Conservation (phyloP, 257 asterid species). For the Fraxinus quadrangulata region DNA sequence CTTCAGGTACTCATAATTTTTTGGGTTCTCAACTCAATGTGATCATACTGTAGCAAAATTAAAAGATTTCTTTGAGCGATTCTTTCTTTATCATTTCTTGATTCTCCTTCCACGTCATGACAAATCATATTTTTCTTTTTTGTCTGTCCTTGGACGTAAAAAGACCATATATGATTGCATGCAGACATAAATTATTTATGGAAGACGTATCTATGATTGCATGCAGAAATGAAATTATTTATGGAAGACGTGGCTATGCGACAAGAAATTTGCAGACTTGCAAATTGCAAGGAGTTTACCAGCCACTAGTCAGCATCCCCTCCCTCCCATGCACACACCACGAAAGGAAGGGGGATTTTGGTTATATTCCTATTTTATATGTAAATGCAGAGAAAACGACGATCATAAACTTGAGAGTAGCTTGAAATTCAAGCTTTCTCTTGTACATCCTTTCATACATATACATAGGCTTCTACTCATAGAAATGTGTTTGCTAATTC, state of each 20-base stretch:
- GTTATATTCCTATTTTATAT: not conserved
- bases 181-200: not conserved
- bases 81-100: not conserved
- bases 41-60: not conserved
- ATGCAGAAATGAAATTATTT: not conserved
- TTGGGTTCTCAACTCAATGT: not conserved
- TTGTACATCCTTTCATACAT: not conserved
- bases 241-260: not conserved
- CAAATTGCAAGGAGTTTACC: not conserved
- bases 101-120: not conserved
- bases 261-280: not conserved
- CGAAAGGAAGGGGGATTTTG: not conserved
- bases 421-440: not conserved
- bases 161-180: not conserved
- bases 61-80: not conserved
- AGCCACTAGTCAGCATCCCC: not conserved
- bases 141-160: not conserved
- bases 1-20: conserved; percentile 57
- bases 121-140: not conserved
- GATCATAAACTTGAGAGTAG: not conserved
- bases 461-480: not conserved
- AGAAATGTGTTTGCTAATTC: not conserved
- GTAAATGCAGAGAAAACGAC: not conserved
- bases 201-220: not conserved
- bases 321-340: not conserved